Percentiles rank a stretch among this genome's conserved stretches.
Evolutionary conservation across 148 eudicot species (phyloP).

Genomic region (Limonium bicolor): DNA sequence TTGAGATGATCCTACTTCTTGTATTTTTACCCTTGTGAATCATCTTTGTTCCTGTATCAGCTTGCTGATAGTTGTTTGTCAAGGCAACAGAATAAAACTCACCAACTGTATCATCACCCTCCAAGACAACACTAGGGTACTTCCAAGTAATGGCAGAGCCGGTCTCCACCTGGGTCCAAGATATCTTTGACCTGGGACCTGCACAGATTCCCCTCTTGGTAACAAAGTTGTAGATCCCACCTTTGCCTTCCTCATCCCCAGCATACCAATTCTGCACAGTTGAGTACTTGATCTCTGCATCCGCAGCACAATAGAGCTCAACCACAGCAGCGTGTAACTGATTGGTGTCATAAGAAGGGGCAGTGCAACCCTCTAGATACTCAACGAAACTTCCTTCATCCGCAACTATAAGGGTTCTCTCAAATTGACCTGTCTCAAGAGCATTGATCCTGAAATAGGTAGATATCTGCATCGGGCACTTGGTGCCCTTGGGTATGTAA

Average conservation of each 20-base stretch:
- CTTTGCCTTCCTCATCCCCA: slow-evolving; percentile 77
- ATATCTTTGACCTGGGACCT: slow-evolving; percentile 72
- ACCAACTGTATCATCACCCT: slow-evolving; percentile 87
- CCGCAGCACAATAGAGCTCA: slow-evolving; percentile 61
- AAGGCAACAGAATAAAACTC: slow-evolving; percentile 94
- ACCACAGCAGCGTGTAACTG: slow-evolving; percentile 93
- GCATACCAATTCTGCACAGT: slow-evolving; percentile 96
- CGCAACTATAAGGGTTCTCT: slow-evolving; percentile 84
- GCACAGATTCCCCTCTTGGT: slow-evolving; percentile 90
- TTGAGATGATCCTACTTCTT: slow-evolving; percentile 76
- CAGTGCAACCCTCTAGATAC: slow-evolving; percentile 93
- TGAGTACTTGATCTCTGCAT: slow-evolving; percentile 75
- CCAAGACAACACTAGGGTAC: slow-evolving; percentile 82
- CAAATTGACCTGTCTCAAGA: slow-evolving; percentile 80
- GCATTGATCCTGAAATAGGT: slow-evolving; percentile 95
- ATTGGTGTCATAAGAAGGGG: slow-evolving; percentile 79
- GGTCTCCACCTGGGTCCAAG: slow-evolving; percentile 96
- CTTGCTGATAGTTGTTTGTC: slow-evolving; percentile 86
- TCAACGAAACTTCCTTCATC: slow-evolving; percentile 89
- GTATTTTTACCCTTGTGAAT: slow-evolving; percentile 94
- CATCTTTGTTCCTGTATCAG: slow-evolving; percentile 95
- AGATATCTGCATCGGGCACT: slow-evolving; percentile 90
- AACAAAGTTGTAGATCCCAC: slow-evolving; percentile 89
- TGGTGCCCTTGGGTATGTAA: slow-evolving; percentile 62
- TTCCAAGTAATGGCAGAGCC: slow-evolving; percentile 99